A percentile compares a stretch with the other conserved stretches of the same genome.
phyloP scores from a whole-genome alignment of 345 rosid species.

The Lepidium africanum region DNA sequence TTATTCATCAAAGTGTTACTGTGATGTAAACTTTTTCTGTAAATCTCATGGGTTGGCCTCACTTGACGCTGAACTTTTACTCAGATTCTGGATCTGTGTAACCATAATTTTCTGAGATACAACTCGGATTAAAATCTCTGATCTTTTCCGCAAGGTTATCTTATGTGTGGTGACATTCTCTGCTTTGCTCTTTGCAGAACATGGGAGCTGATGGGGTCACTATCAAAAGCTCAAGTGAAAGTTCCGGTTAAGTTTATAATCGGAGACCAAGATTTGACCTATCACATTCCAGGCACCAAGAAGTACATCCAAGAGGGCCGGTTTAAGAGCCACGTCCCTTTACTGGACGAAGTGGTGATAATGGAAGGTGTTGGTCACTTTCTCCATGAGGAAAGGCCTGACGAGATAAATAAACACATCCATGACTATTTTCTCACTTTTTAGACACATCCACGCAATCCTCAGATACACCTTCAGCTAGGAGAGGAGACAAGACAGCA shows the following conservation, averaged over 20 bases:
- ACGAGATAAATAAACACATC: constrained; percentile 26
- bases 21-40: not conserved
- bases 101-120: not conserved
- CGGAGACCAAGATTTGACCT: constrained; percentile 22
- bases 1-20: not conserved
- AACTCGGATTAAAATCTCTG: not conserved
- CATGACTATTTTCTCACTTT: constrained; percentile 21
- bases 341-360: constrained; percentile 27
- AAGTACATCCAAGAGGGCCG: constrained; percentile 22
- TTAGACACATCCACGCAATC: too few species aligned
- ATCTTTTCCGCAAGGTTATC: not conserved
- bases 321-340: constrained; percentile 26
- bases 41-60: not conserved
- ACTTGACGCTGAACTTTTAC: not conserved
- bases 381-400: constrained; percentile 29
- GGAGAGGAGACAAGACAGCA: not conserved
- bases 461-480: too few species aligned
- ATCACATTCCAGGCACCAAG: constrained; percentile 20
- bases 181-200: constrained; percentile 18
- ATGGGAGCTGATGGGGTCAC: constrained; percentile 27
- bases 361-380: constrained; percentile 29
- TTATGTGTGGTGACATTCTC: not conserved
- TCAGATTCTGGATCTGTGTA: not conserved
- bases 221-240: constrained; percentile 16
- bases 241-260: constrained; percentile 31